phyloP scores from a whole-genome alignment of 73 alveolate genomes.

The Halteria grandinella region DNA sequence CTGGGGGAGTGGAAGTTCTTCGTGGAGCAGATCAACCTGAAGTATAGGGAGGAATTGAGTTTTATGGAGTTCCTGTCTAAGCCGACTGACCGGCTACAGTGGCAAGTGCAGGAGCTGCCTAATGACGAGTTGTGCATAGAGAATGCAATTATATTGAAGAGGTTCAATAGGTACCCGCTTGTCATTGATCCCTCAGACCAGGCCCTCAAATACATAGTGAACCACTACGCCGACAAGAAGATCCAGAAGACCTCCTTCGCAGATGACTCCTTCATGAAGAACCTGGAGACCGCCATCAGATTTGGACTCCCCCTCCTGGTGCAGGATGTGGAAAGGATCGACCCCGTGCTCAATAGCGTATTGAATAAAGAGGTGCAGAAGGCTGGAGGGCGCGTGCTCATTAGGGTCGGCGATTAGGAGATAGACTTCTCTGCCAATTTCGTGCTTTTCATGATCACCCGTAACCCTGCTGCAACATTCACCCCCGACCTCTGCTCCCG shows the following conservation, averaged over 20 bases:
- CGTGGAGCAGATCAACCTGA: slow-evolving; percentile 73
- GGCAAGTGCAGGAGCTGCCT: slow-evolving; percentile 97
- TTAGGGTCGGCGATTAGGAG: slow-evolving; percentile 99
- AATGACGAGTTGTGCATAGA: slow-evolving; percentile 97
- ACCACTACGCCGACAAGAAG: slow-evolving; percentile 86
- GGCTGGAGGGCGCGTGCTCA: slow-evolving; percentile 97
- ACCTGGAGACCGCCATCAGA: slow-evolving; percentile 98
- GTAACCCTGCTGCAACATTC: slow-evolving; percentile 93
- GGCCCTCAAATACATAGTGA: slow-evolving; percentile 82
- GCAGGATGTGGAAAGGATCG: slow-evolving; percentile 98
- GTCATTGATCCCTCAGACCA: slow-evolving; percentile 99
- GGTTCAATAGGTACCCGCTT: slow-evolving; percentile 98
- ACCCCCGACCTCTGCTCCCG: slow-evolving; percentile 99
- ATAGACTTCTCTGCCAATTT: slow-evolving; percentile 98
- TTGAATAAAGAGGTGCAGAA: slow-evolving; percentile 98
- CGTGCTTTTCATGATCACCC: slow-evolving; percentile 96
- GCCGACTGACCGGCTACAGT: slow-evolving; percentile 96
- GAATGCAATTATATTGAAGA: slow-evolving; percentile 97
- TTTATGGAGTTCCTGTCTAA: slow-evolving; percentile 95
- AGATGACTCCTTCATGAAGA: slow-evolving; percentile 95
- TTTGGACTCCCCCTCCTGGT: slow-evolving; percentile 99
- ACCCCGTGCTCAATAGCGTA: slow-evolving; percentile 98
- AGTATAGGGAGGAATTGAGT: slow-evolving; percentile 81
- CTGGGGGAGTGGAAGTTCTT: slow-evolving; percentile 79
- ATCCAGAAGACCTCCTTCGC: slow-evolving; percentile 96